A percentile compares a stretch with the other conserved stretches of the same genome.
phyloP scores from a whole-genome alignment of 306 rosid genomes.

The Prosopis cineraria region DNA sequence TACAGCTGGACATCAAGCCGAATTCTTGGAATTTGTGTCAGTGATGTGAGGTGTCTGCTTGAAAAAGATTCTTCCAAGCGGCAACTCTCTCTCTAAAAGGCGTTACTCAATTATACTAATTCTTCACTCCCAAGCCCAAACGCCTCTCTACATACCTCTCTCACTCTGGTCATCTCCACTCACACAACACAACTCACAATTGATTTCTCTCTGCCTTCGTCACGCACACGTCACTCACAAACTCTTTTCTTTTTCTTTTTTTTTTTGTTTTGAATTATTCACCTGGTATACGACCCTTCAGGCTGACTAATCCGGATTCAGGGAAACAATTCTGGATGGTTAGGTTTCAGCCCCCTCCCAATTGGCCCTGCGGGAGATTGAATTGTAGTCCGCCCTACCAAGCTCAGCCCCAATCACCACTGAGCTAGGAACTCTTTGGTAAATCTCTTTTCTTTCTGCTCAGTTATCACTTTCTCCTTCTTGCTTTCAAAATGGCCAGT shows the following conservation, averaged over 20 bases:
- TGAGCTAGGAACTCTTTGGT: no score
- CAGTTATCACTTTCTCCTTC: constrained; percentile 25
- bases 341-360: no score
- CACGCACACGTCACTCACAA: background rate
- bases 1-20: constrained; percentile 37
- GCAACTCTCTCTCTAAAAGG: constrained; percentile 17
- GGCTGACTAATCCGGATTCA: no score
- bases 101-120: background rate
- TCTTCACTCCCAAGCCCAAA: background rate
- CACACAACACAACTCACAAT: constrained; percentile 30
- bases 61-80: constrained; percentile 60
- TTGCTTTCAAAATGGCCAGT: constrained; percentile 71
- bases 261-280: no score
- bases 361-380: no score
- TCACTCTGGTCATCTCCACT: constrained; percentile 41
- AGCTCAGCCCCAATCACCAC: no score
- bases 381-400: no score
- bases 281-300: no score
- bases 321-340: no score
- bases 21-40: constrained; percentile 56
- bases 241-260: no score
- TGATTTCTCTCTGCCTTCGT: constrained; percentile 13
- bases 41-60: constrained; percentile 53
- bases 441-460: constrained; percentile 6
- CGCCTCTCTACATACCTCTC: constrained; percentile 66